Base-by-base conservation (phyloP, 441 rosid genomes). In the Melastoma candidum region DNA sequence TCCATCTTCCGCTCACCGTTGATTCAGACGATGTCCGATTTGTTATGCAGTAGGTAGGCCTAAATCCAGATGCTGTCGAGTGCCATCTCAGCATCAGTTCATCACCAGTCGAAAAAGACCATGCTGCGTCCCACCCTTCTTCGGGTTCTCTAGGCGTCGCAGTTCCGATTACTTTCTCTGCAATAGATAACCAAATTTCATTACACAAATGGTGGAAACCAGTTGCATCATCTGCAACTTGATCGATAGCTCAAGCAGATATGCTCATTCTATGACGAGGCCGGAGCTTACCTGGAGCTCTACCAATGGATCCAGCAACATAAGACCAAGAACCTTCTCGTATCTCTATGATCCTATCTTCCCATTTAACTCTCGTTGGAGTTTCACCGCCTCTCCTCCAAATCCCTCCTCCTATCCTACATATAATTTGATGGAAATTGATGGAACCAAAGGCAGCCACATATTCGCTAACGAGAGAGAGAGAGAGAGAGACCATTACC, bases 241-340 rank as follows among this genome's bases (percentile, higher is more conserved):
- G 2, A 24, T 24, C 2, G 26, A 24, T 2, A 24, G 26, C 26
- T 17, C 22, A 17, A 49, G 51, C 46, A 25, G 14, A 11, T 49
- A 11, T 3, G 10, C 44, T 12, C 26, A 1, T 25, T 32, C 39
- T 3, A 32, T 4, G 39, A 32, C 39, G 3, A 32, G 39, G 39
- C 46, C 17, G 65, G 27, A 61, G 69, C 80, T 68, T 80, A 87
- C 98, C 93, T 59, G 96, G 98, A 64, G 90, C 94, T 83, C 64
- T 83, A 43, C 95, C 98, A 12, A 79, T 87, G 6, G 95, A 85
- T 57, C 93, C 96, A 2, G 81, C 90, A 0, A 87, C 71, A 50
- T 85, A 87, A 26, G 87, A 80, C 96, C 98, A 92, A 63, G 84
- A 68, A 55, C 98, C 98, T 76, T 81, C 90, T 0, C 94, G 78